Conservation (phyloP, 2,329 filamentous ascomycete genomes). For the Pezicula radicicola region DNA sequence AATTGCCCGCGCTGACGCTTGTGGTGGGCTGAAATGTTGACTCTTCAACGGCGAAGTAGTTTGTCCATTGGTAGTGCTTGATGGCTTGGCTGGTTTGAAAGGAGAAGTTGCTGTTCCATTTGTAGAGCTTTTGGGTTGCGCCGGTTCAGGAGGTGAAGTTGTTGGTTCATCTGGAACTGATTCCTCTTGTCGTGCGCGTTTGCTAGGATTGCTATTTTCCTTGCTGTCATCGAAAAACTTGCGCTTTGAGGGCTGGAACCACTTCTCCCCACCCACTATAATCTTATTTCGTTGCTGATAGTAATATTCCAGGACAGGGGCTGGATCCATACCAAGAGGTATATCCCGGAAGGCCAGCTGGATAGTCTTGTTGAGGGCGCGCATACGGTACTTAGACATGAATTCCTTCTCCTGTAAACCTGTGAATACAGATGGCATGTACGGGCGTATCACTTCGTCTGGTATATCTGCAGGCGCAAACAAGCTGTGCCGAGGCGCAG, state of each 20-base stretch:
- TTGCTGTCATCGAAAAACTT: slow-evolving; percentile 15
- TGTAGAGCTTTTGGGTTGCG: no score
- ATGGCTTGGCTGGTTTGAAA: no score
- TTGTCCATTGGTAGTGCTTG: no score
- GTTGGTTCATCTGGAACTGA: not conserved
- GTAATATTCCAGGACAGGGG: slow-evolving; percentile 8
- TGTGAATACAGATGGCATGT: slow-evolving; percentile 18
- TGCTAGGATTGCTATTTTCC: slow-evolving; percentile 19
- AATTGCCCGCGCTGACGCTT: not conserved
- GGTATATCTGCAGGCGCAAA: slow-evolving; percentile 14
- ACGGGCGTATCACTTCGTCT: slow-evolving; percentile 14
- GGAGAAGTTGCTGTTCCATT: no score
- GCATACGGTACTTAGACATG: slow-evolving; percentile 23
- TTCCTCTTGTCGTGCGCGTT: slow-evolving; percentile 14
- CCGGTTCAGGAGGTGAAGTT: no score
- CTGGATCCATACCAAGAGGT: slow-evolving; percentile 6
- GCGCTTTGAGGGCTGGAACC: slow-evolving; percentile 15
- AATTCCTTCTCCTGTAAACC: slow-evolving; percentile 18
- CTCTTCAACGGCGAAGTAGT: no score
- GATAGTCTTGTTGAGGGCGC: slow-evolving; percentile 24
- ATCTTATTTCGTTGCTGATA: slow-evolving; percentile 12
- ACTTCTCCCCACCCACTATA: slow-evolving; percentile 1
- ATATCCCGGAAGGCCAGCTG: slow-evolving; percentile 15
- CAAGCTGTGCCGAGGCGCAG: slow-evolving; percentile 3
- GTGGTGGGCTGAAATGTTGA: not conserved